Evolutionary conservation across 2,329 filamentous ascomycete genomes (phyloP).

Genomic region (Neonectria ditissima): DNA sequence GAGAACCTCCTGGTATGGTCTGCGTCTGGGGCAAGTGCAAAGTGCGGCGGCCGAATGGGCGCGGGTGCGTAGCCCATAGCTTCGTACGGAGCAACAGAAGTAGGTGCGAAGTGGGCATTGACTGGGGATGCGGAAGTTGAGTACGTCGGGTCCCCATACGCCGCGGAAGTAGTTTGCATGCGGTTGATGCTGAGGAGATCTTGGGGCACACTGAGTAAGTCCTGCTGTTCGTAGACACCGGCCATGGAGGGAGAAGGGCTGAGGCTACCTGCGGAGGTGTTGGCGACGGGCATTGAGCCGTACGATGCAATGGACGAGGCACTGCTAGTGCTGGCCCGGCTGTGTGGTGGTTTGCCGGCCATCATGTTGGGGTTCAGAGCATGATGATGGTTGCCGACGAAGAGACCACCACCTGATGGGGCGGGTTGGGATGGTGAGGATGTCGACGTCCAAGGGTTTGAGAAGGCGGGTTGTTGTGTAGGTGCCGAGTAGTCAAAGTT

Average conservation of each 20-base stretch:
- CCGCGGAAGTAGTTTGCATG: constrained; percentile 69
- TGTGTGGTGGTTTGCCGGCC: constrained; percentile 56
- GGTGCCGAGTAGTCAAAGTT: constrained; percentile 78
- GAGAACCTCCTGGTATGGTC: constrained; percentile 77
- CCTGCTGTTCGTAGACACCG: constrained; percentile 55
- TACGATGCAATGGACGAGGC: constrained; percentile 75
- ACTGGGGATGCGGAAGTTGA: constrained; percentile 76
- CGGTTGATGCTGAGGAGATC: constrained; percentile 80
- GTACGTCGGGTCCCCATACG: constrained; percentile 78
- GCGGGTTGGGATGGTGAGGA: constrained; percentile 57
- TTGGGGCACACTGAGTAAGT: constrained; percentile 77
- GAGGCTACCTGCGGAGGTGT: constrained; percentile 75
- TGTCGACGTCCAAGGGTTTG: constrained; percentile 85
- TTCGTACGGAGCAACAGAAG: constrained; percentile 77
- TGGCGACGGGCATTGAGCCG: constrained; percentile 76
- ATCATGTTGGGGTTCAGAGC: constrained; percentile 68
- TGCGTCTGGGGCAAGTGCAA: constrained; percentile 68
- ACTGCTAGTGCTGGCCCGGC: constrained; percentile 69
- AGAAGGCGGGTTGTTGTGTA: constrained; percentile 77
- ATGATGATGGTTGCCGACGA: constrained; percentile 67
- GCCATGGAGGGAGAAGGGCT: constrained; percentile 67
- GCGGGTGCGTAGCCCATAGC: constrained; percentile 79
- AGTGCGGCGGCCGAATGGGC: constrained; percentile 67
- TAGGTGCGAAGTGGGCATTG: constrained; percentile 71
- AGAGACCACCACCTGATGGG: constrained; percentile 70